A percentile compares a stretch with the other conserved stretches of the same genome.
phyloP scores from a whole-genome alignment of 73 alveolate genomes.

The Symbiodinium natans region DNA sequence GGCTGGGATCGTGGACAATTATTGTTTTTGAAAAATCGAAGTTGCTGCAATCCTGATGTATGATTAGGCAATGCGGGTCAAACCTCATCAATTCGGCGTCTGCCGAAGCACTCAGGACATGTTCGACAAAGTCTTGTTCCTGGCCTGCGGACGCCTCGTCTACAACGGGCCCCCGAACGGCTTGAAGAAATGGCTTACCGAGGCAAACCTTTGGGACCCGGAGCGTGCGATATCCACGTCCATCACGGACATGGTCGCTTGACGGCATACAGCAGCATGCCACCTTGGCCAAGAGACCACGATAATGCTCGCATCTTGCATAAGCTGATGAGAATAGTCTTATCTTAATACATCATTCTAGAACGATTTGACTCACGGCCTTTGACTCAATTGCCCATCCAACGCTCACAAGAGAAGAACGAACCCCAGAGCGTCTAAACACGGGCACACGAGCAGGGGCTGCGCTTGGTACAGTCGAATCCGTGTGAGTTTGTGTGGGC shows the following conservation, averaged over 20 bases:
- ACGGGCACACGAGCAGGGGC: too few relatives aligned
- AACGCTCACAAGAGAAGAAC: too few relatives aligned
- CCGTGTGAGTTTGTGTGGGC: too few relatives aligned
- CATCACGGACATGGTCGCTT: constrained; percentile 31
- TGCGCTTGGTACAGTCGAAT: too few relatives aligned
- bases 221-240: constrained; percentile 65
- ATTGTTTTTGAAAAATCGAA: background rate
- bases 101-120: constrained; percentile 7
- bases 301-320: background rate
- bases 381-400: too few relatives aligned
- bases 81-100: too few relatives aligned
- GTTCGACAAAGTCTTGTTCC: constrained; percentile 71
- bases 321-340: too few relatives aligned
- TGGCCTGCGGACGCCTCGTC: constrained; percentile 80
- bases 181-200: constrained; percentile 34
- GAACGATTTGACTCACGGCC: too few relatives aligned
- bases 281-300: background rate
- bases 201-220: constrained; percentile 32
- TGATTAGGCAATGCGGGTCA: too few relatives aligned
- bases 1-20: background rate
- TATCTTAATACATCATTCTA: too few relatives aligned
- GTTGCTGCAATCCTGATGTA: too few relatives aligned
- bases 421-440: too few relatives aligned
- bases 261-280: background rate
- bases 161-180: constrained; percentile 72